Percentiles rank a stretch among this genome's conserved stretches.
phyloP scores from a whole-genome alignment of 2,329 filamentous ascomycete species.

The Eutypella sp. region DNA sequence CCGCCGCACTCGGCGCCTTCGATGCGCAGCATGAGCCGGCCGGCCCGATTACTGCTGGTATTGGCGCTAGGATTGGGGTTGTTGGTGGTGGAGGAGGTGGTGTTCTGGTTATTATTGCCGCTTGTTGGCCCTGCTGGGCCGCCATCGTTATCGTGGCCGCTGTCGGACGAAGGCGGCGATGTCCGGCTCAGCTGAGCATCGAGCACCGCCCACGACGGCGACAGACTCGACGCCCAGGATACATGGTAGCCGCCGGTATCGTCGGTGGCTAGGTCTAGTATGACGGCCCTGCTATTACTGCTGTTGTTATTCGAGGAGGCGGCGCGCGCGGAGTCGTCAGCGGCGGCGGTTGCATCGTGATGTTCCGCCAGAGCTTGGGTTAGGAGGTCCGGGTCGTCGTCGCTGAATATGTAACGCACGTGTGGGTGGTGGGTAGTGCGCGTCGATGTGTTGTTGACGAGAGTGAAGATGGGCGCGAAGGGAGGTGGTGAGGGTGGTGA shows the following conservation, averaged over 20 bases:
- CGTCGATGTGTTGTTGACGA: constrained; percentile 72
- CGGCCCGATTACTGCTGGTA: constrained; percentile 25
- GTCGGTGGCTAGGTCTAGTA: constrained; percentile 50
- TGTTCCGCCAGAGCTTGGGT: constrained; percentile 57
- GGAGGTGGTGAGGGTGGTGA: constrained; percentile 21
- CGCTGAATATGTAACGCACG: constrained; percentile 87
- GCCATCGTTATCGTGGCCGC: constrained; percentile 28
- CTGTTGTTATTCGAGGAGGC: constrained; percentile 20
- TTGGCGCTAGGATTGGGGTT: not conserved
- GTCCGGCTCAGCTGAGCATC: constrained; percentile 41
- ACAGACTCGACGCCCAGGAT: constrained; percentile 65
- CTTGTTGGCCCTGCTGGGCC: constrained; percentile 25
- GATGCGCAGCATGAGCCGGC: constrained; percentile 56
- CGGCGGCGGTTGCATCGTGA: constrained; percentile 26
- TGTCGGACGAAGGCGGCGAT: constrained; percentile 26
- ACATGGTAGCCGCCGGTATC: constrained; percentile 47
- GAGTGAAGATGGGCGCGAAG: constrained; percentile 79
- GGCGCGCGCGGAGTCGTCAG: constrained; percentile 16
- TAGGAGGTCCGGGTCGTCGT: constrained; percentile 79
- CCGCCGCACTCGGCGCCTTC: constrained; percentile 44
- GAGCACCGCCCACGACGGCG: constrained; percentile 63
- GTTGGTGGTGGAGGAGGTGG: not conserved
- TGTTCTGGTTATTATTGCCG: constrained; percentile 2
- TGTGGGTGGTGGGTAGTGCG: constrained; percentile 76
- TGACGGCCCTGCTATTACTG: constrained; percentile 44